Conservation (phyloP, 208 protist genomes). For the Leishmania mexicana region DNA sequence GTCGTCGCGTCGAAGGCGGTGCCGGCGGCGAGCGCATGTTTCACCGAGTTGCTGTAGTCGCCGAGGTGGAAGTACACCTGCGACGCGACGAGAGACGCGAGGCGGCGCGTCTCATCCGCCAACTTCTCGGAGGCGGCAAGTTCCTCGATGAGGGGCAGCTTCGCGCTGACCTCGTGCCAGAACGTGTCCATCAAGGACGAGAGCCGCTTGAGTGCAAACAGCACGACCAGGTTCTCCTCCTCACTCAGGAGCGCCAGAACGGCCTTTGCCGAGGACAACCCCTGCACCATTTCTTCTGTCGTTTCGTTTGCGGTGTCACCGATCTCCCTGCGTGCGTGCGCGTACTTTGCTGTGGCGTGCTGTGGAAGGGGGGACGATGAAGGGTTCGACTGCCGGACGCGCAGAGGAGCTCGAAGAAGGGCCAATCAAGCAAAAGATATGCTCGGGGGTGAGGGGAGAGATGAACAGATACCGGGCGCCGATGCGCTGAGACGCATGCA, state of each 20-base stretch:
- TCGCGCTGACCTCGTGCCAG: slow-evolving; percentile 88
- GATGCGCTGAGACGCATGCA: not conserved
- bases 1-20: slow-evolving; percentile 92
- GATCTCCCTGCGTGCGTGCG: not conserved
- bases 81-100: slow-evolving; percentile 93
- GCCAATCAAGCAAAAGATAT: not conserved
- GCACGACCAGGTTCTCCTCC: slow-evolving; percentile 64
- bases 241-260: slow-evolving; percentile 83
- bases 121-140: slow-evolving; percentile 66
- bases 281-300: slow-evolving; percentile 39
- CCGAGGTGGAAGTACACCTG: slow-evolving; percentile 99
- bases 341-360: not conserved
- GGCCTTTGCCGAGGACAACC: slow-evolving; percentile 81
- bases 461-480: not conserved
- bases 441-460: not conserved
- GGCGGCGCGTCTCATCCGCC: slow-evolving; percentile 59
- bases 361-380: not conserved
- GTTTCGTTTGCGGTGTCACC: not conserved
- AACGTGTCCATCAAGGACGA: slow-evolving; percentile 82
- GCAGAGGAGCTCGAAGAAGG: no score
- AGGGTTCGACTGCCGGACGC: no score
- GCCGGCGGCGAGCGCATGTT: slow-evolving; percentile 95
- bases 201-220: slow-evolving; percentile 81
- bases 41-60: slow-evolving; percentile 94
- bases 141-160: slow-evolving; percentile 85